Conservation (phyloP, 2,329 filamentous ascomycete species). For the Geosmithia flava region DNA sequence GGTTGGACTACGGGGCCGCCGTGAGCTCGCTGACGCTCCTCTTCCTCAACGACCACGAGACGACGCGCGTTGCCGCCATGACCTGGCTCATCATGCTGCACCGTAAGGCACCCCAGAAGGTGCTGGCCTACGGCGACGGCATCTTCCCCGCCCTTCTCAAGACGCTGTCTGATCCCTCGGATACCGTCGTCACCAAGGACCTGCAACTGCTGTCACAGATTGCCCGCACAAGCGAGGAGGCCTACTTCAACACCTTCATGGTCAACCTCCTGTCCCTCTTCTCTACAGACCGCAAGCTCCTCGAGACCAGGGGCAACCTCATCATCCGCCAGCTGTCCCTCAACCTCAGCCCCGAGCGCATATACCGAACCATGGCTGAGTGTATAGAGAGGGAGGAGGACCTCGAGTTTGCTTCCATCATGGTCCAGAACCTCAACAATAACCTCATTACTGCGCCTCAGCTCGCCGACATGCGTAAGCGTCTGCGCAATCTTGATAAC, state of each 20-base stretch:
- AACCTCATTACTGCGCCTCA: constrained; percentile 97
- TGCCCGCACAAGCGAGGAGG: constrained; percentile 89
- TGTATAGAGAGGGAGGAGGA: constrained; percentile 97
- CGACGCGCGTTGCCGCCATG: constrained; percentile 82
- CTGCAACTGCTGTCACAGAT: constrained; percentile 91
- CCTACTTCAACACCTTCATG: constrained; percentile 98
- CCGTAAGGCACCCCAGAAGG: constrained; percentile 83
- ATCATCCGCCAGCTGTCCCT: constrained; percentile 94
- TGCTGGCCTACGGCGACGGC: constrained; percentile 90
- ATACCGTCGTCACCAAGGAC: constrained; percentile 91
- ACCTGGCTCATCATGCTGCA: constrained; percentile 98
- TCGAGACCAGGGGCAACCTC: constrained; percentile 87
- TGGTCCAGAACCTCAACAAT: constrained; percentile 99
- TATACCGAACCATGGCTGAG: constrained; percentile 90
- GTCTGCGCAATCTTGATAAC: constrained; percentile 80
- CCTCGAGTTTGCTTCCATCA: constrained; percentile 96
- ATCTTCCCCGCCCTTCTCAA: constrained; percentile 94
- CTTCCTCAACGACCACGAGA: constrained; percentile 94
- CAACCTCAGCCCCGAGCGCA: constrained; percentile 84
- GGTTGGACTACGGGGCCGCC: constrained; percentile 91
- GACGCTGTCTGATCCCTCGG: constrained; percentile 87
- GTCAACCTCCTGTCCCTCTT: constrained; percentile 91
- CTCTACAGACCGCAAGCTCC: constrained; percentile 78
- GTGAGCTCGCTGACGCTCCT: constrained; percentile 87
- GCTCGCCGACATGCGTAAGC: constrained; percentile 77